Conservation (phyloP, 1,284 basidiomycete species). For the Ganoderma resinaceum region DNA sequence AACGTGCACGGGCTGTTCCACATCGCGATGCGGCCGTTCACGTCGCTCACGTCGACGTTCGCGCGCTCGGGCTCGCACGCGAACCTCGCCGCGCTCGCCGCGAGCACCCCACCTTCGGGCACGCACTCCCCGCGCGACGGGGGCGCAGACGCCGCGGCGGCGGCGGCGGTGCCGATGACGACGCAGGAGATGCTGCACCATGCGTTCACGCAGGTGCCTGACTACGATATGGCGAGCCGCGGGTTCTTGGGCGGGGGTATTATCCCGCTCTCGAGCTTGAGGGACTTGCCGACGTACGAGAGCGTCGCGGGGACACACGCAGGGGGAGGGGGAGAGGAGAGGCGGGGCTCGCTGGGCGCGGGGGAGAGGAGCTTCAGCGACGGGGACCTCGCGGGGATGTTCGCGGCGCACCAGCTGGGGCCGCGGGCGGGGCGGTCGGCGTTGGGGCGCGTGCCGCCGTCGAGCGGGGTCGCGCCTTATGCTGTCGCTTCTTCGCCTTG, state of each 20-base stretch:
- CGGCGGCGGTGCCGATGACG: conserved; percentile 38
- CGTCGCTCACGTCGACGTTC: conserved; percentile 45
- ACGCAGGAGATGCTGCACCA: conserved; percentile 57
- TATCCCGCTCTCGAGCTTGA: conserved; percentile 78
- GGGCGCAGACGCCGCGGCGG: not conserved
- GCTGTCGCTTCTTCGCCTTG: not conserved
- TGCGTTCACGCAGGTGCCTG: conserved; percentile 79
- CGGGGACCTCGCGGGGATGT: conserved; percentile 37
- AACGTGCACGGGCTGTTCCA: conserved; percentile 61
- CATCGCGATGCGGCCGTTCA: conserved; percentile 70
- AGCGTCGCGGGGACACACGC: conserved; percentile 52
- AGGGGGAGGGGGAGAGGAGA: conserved; percentile 27
- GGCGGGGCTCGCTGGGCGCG: conserved; percentile 24
- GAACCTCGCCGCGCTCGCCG: conserved; percentile 35
- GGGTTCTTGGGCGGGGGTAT: conserved; percentile 89
- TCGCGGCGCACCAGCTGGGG: conserved; percentile 24
- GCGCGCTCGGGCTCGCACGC: conserved; percentile 45
- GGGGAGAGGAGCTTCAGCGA: conserved; percentile 40
- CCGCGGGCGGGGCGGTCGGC: conserved; percentile 3
- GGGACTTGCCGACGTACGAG: conserved; percentile 83
- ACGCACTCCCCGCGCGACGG: conserved; percentile 1
- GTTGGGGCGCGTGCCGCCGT: not conserved
- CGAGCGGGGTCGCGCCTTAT: not conserved
- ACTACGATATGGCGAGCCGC: conserved; percentile 73
- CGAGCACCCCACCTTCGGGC: conserved; percentile 8